Conservation (phyloP, 768 basidiomycete genomes). For the Mrakia gelida region DNA sequence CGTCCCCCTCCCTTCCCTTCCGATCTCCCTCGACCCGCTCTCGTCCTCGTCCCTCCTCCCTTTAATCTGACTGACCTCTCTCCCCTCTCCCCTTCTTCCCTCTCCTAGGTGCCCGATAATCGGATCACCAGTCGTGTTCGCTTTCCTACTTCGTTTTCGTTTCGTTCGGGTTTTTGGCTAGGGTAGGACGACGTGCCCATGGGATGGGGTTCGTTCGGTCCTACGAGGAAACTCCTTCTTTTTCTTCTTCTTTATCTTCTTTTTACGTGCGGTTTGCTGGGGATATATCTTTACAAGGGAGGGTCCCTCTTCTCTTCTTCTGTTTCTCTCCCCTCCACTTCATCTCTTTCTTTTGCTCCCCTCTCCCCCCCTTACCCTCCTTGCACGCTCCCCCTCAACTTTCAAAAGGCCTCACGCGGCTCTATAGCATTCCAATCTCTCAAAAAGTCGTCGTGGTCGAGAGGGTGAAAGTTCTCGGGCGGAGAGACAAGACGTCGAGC, state of each 20-base stretch:
- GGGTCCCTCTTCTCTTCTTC: not conserved
- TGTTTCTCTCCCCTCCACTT: too few species aligned
- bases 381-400: not conserved
- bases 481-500: not conserved
- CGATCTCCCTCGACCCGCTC: too few species aligned
- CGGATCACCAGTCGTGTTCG: too few species aligned
- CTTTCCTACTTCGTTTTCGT: too few species aligned
- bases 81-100: not conserved
- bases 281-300: too few species aligned
- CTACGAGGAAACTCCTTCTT: too few species aligned
- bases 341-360: not conserved
- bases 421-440: slow-evolving; percentile 22
- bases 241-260: too few species aligned
- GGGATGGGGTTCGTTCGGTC: too few species aligned
- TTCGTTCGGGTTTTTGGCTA: not conserved
- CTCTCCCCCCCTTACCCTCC: not conserved
- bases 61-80: not conserved
- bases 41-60: not conserved
- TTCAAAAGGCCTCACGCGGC: slow-evolving; percentile 18
- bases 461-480: not conserved
- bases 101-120: too few species aligned
- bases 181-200: too few species aligned
- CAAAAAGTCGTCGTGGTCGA: too few species aligned
- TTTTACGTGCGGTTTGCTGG: too few species aligned
- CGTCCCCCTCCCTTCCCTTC: not conserved